Conservation (phyloP, 495 filamentous ascomycete species). For the Penicillium silybi region DNA sequence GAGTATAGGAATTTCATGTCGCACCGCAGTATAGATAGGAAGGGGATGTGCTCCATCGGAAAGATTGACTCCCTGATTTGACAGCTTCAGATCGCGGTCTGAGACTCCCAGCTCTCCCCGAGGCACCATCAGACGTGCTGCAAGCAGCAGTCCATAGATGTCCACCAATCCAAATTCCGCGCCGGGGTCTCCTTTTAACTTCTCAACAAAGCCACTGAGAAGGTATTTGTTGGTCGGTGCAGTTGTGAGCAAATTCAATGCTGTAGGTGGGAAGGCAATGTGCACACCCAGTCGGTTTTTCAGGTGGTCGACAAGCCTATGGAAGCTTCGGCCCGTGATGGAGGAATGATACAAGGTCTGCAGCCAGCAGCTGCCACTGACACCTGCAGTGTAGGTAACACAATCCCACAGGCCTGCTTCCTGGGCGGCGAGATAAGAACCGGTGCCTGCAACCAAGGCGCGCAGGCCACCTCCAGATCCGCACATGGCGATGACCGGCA, state of each 20-base stretch:
- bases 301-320: constrained; percentile 71
- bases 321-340: constrained; percentile 59
- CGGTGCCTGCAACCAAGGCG: constrained; percentile 83
- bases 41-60: constrained; percentile 74
- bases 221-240: constrained; percentile 92
- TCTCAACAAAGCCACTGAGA: constrained; percentile 82
- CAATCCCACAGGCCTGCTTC: constrained; percentile 90
- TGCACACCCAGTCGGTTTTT: constrained; percentile 81
- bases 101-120: constrained; percentile 74
- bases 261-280: constrained; percentile 85
- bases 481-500: constrained; percentile 88
- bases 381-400: constrained; percentile 88
- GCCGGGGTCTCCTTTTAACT: constrained; percentile 73
- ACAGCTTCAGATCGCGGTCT: constrained; percentile 79
- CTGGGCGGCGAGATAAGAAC: constrained; percentile 73
- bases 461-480: constrained; percentile 89
- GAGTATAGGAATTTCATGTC: constrained; percentile 85
- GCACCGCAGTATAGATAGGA: constrained; percentile 91
- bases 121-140: constrained; percentile 78
- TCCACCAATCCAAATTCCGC: constrained; percentile 89
- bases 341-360: constrained; percentile 88
- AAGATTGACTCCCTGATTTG: constrained; percentile 70
- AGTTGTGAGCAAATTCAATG: constrained; percentile 68
- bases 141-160: constrained; percentile 81
- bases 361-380: constrained; percentile 94